phyloP scores from a whole-genome alignment of 176 grass and related monocot genomes.

The Puya raimondii region DNA sequence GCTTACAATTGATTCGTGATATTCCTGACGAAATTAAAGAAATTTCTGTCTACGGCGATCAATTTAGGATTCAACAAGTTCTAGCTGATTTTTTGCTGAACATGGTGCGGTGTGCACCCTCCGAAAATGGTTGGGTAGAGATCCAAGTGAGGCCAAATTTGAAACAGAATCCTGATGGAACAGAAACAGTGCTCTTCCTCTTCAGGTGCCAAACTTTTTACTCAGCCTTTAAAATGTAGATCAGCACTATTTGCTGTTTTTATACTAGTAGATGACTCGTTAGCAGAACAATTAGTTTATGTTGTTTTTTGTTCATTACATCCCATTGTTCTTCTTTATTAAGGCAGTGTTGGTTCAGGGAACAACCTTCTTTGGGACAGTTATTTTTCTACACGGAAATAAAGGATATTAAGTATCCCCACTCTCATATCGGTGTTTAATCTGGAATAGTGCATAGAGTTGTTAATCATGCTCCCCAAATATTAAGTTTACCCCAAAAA shows the following conservation, averaged over 20 bases:
- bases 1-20: constrained; percentile 84
- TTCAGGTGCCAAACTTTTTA: constrained; percentile 50
- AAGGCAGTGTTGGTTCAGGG: too few relatives aligned
- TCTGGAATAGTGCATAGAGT: too few relatives aligned
- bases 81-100: constrained; percentile 82
- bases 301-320: too few relatives aligned
- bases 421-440: too few relatives aligned
- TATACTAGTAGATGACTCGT: too few relatives aligned
- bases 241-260: neutral
- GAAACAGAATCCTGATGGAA: constrained; percentile 61
- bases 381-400: too few relatives aligned
- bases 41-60: constrained; percentile 62
- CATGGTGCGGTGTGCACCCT: constrained; percentile 69
- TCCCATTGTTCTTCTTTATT: too few relatives aligned
- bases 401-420: too few relatives aligned
- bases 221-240: neutral
- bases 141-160: constrained; percentile 78
- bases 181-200: constrained; percentile 44
- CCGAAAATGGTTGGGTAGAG: constrained; percentile 81
- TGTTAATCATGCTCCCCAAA: too few relatives aligned
- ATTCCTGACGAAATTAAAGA: constrained; percentile 97
- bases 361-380: too few relatives aligned
- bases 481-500: too few relatives aligned
- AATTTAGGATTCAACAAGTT: constrained; percentile 94
- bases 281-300: too few relatives aligned